Percentiles rank a stretch among this genome's conserved stretches.
These are phyloP conservation scores for Sporisorium reilianum DNA, from an alignment of 1,284 basidiomycete species.

Conservation along the genomic window DNA sequence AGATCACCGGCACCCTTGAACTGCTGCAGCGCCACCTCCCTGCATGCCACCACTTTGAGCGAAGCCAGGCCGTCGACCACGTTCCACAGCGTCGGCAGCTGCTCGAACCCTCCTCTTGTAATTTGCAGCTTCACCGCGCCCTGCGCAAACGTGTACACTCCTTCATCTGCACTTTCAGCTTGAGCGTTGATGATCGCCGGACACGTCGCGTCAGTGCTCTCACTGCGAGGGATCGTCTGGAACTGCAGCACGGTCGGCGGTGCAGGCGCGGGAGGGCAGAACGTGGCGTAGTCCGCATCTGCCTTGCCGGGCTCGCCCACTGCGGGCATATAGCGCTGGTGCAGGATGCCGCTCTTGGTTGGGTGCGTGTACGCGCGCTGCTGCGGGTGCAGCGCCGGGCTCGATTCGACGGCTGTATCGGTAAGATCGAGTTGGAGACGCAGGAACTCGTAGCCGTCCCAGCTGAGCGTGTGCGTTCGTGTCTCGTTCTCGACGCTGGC, in stretches of 20 bases:
- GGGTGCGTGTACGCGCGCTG: constrained; percentile 42
- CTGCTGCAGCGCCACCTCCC: constrained; percentile 5
- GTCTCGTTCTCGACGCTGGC: constrained; percentile 11
- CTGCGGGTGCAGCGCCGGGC: constrained; percentile 12
- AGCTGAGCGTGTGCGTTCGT: constrained; percentile 44
- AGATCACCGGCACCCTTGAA: constrained; percentile 12
- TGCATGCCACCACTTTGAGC: constrained; percentile 1
- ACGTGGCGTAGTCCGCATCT: constrained; percentile 60
- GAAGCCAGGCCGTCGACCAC: neutral
- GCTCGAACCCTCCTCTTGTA: neutral
- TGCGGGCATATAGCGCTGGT: constrained; percentile 60
- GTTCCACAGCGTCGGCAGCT: constrained; percentile 11
- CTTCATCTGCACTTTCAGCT: too few species aligned
- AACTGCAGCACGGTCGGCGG: neutral
- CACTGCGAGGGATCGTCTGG: too few species aligned
- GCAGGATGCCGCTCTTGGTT: constrained; percentile 49
- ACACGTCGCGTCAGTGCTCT: too few species aligned
- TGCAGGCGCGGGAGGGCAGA: neutral
- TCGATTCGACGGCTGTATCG: neutral
- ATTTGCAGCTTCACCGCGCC: neutral
- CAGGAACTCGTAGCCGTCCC: constrained; percentile 58
- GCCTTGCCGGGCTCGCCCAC: constrained; percentile 61
- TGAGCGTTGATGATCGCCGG: too few species aligned
- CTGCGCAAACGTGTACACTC: neutral
- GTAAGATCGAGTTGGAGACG: constrained; percentile 38